Base-by-base conservation (phyloP, 2,329 filamentous ascomycete genomes). In the Cladophialophora psammophila region DNA sequence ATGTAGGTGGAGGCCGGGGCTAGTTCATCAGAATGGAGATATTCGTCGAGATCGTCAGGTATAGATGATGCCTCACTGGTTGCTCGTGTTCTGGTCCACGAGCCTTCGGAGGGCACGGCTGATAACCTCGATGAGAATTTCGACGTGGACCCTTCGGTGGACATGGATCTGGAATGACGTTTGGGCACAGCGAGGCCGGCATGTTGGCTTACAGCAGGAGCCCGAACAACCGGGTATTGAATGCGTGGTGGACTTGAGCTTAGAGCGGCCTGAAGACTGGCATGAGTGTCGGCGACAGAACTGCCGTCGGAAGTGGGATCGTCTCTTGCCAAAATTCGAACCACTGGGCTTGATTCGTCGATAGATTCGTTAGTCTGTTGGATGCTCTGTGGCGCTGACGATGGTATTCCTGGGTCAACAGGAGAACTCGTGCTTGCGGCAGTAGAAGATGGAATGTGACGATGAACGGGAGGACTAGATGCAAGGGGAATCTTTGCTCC, bases 81-180 rank as follows among this genome's bases (percentile, higher is more conserved):
- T 74, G 18, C 73, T 63, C 63, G 75, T 65, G 63, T 74, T 75
- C 59, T 80, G 78, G 13, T 74, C 76, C 12, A 78, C 79, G 63
- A 65, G 54, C 65, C 75, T 64, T 79, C 78, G 18, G 82, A 83
- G 1, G 79, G 79, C 5, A 83, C 79, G 8, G 79, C 79, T 12
- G 81, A 83, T 31, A 83, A 73, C 53, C 80, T 78, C 56, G 79
- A 78, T 62, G 79, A 79, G 74, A 79, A 80, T 60, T 76, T 76
- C 20, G 77, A 74, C 13, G 76, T 75, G 20, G 76, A 74, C 26
- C 74, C 74, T 40, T 78, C 76, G 15, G 66, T 62, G 7, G 75
- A 75, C 54, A 77, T 75, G 40, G 76, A 75, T 57, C 77, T 76
- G 26, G 74, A 75, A 6, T 72, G 64, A 50, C 74, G 66, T 64